phyloP scores from a whole-genome alignment of 106 monocot species.

The Platanthera guangdongensis region DNA sequence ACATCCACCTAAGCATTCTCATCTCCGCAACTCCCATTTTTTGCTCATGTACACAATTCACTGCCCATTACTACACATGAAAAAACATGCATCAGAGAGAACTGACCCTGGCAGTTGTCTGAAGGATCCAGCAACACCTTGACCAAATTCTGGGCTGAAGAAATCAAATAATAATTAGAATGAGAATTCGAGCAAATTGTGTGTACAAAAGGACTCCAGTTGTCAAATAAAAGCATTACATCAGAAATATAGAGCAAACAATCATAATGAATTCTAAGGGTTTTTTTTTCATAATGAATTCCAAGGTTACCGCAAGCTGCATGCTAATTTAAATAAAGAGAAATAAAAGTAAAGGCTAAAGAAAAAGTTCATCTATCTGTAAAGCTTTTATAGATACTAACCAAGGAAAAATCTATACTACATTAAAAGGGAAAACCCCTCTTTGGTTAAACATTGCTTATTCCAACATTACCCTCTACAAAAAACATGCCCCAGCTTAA shows the following conservation, averaged over 20 bases:
- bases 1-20: too few relatives aligned
- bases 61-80: not conserved
- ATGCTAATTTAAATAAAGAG: not conserved
- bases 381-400: too few relatives aligned
- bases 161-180: not conserved
- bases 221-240: not conserved
- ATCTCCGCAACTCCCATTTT: too few relatives aligned
- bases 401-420: too few relatives aligned
- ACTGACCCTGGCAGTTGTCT: not conserved
- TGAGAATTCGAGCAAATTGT: not conserved
- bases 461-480: too few relatives aligned
- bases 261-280: not conserved
- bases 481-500: too few relatives aligned
- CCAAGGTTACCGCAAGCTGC: not conserved
- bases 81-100: not conserved
- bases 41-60: too few relatives aligned
- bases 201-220: not conserved
- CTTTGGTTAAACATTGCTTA: too few relatives aligned
- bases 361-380: not conserved
- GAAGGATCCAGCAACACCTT: not conserved
- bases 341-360: not conserved
- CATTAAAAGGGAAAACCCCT: too few relatives aligned
- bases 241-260: not conserved
- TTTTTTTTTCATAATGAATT: not conserved
- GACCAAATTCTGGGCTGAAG: slow-evolving; percentile 8